Conservation (phyloP, 495 filamentous ascomycete genomes). For the Penicillium parvum region DNA sequence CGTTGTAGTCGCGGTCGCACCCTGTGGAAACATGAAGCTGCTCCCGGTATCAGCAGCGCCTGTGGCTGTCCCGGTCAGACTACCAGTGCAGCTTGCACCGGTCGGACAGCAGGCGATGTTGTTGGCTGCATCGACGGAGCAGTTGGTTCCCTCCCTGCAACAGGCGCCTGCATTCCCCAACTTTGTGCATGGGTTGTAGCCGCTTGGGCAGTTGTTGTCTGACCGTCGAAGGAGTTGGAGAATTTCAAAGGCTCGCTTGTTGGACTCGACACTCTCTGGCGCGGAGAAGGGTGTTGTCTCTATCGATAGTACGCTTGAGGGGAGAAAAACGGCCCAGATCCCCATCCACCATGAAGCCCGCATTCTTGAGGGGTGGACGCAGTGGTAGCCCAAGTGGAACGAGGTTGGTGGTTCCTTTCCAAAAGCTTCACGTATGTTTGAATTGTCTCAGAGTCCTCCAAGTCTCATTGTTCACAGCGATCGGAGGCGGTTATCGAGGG, state of each 20-base stretch:
- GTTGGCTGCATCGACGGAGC: conserved; percentile 53
- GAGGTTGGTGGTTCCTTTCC: neutral
- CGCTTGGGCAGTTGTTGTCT: conserved; percentile 46
- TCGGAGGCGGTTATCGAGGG: conserved; percentile 8
- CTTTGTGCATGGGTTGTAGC: conserved; percentile 49
- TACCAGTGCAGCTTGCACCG: conserved; percentile 59
- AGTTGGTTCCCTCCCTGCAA: conserved; percentile 50
- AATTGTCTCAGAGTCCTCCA: conserved; percentile 1
- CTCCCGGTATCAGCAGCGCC: conserved; percentile 22
- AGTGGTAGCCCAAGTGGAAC: neutral
- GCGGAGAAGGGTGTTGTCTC: conserved; percentile 28
- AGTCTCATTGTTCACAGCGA: conserved; percentile 11
- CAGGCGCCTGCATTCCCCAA: conserved; percentile 51
- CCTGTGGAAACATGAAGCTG: conserved; percentile 35
- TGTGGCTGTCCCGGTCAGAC: conserved; percentile 35
- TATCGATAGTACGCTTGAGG: conserved; percentile 29
- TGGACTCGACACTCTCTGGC: conserved; percentile 22
- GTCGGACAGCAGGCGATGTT: conserved; percentile 65
- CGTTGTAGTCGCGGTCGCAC: conserved; percentile 31
- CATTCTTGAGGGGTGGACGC: conserved; percentile 29
- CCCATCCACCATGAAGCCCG: conserved; percentile 37
- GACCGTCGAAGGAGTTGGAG: conserved; percentile 34
- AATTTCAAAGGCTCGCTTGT: conserved; percentile 33
- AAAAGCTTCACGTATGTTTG: neutral
- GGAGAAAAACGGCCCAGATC: conserved; percentile 35